Evolutionary conservation across 2,329 filamentous ascomycete species (phyloP), one percentile per base, ranked within the genome.

Genomic region (Cladophialophora immunda): DNA sequence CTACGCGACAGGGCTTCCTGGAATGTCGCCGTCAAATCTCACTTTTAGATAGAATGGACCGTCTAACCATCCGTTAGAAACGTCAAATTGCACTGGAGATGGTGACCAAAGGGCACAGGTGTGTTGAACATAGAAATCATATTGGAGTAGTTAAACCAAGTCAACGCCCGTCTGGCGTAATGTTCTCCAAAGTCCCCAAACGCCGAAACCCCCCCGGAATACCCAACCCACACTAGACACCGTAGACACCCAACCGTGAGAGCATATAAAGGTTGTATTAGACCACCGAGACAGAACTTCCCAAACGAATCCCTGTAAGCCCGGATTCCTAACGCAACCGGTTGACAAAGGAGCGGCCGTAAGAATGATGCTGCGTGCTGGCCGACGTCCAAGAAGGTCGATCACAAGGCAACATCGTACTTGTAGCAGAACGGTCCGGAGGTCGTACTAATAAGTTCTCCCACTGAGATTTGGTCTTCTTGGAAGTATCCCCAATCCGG

Each of bases 391-490:
- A 22, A 41, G n/a, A 58, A n/a, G 7, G 22, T 32, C 41, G 15
- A 53, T 70, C 60, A 71, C 30, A 73, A 54, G 32, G 56, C 19
- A 62, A 71, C 65, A 50, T 74, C 72, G 57, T 74, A 74, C 60
- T 69, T 64, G 65, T 74, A 74, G 53, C 72, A 74, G 61, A 73
- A 74, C 9, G 72, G 72, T 11, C 72, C 72, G 22, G 69, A 64
- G 8, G 71, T 73, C 8, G 71, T 74, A 56, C 66, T 72, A 29
- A 72, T 70, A 25, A 74, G 58, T 19, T 73, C 71, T 17, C 68
- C 59, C 36, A 74, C 67, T 0, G 62, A 59, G 57, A 64, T 53
- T 32, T 29, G 47, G 3, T 60, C 22, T 11, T 52, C 32, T 11
- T 68, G 56, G 50, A 74, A 71, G 52, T 71, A 74, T 19, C 70